These are phyloP conservation scores for Neopestalotiopsis sp. DNA, from an alignment of 2,329 filamentous ascomycete species.

Conservation along the genomic window DNA sequence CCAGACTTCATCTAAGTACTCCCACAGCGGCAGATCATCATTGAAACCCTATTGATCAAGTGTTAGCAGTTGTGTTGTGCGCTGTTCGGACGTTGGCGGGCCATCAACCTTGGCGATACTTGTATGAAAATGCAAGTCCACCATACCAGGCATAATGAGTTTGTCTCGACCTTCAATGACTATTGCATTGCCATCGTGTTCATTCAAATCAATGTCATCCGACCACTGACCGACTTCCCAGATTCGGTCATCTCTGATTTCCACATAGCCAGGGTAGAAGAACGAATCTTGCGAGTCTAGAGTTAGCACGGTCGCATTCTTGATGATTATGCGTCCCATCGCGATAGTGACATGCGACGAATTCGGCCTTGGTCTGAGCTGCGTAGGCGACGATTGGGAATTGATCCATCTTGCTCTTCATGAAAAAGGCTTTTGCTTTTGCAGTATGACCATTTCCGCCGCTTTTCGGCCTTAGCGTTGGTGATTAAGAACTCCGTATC, in stretches of 20 bases:
- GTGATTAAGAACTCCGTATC: background rate
- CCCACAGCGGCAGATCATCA: slow-evolving; percentile 30
- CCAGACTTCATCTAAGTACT: slow-evolving; percentile 31
- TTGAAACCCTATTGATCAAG: slow-evolving; percentile 23
- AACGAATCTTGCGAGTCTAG: slow-evolving; percentile 29
- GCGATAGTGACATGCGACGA: background rate
- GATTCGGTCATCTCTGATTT: slow-evolving; percentile 29
- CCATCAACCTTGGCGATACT: slow-evolving; percentile 28
- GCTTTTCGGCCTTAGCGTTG: background rate
- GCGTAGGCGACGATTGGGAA: too few relatives aligned
- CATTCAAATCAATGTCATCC: slow-evolving; percentile 8
- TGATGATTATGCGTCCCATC: slow-evolving; percentile 26
- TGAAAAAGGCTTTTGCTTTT: too few relatives aligned
- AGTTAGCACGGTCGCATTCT: slow-evolving; percentile 28
- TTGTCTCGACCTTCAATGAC: slow-evolving; percentile 30
- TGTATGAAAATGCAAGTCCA: slow-evolving; percentile 32
- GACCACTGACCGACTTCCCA: slow-evolving; percentile 18
- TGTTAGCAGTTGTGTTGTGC: too few relatives aligned
- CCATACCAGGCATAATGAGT: slow-evolving; percentile 30
- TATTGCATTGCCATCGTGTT: slow-evolving; percentile 24
- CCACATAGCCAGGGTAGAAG: slow-evolving; percentile 27
- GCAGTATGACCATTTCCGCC: background rate
- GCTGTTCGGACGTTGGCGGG: too few relatives aligned
- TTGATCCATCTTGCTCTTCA: too few relatives aligned
- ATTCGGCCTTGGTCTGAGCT: too few relatives aligned